phyloP scores from a whole-genome alignment of 1,284 basidiomycete genomes.

The Boletus sp. region DNA sequence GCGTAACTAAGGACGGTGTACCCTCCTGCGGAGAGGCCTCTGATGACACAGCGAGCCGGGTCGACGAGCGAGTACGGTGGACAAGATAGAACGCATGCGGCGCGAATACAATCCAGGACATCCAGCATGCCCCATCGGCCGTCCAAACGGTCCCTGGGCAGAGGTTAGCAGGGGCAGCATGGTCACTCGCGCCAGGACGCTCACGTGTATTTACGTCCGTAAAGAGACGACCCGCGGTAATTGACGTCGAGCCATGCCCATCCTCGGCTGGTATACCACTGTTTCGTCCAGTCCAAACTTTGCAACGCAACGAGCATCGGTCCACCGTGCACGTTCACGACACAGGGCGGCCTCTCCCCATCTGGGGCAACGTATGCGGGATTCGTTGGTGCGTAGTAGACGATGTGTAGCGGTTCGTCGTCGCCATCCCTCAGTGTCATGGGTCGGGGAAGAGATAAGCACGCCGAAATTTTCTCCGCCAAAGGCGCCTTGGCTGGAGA shows the following conservation, averaged over 20 bases:
- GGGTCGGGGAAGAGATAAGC: constrained; percentile 1
- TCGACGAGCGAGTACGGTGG: constrained; percentile 4
- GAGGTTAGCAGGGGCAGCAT: neutral
- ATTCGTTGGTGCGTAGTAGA: constrained; percentile 8
- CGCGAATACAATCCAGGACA: constrained; percentile 4
- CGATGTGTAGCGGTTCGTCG: constrained; percentile 2
- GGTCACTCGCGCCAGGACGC: neutral
- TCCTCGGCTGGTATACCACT: constrained; percentile 10
- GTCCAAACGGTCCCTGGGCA: neutral
- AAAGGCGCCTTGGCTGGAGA: neutral
- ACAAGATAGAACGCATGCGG: neutral
- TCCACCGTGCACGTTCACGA: constrained; percentile 9
- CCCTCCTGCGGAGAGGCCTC: constrained; percentile 4
- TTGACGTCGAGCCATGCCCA: constrained; percentile 12
- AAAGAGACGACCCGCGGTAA: constrained; percentile 8
- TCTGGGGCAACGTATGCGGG: neutral
- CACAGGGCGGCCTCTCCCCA: neutral
- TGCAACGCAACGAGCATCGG: constrained; percentile 1
- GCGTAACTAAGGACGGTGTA: constrained; percentile 8
- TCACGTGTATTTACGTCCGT: constrained; percentile 7
- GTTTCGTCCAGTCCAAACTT: constrained; percentile 6
- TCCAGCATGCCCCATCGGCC: constrained; percentile 7
- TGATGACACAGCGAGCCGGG: constrained; percentile 6
- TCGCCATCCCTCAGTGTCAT: neutral
- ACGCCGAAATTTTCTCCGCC: neutral